phyloP scores from a whole-genome alignment of 257 asterid species.

The Nicotiana tabacum region DNA sequence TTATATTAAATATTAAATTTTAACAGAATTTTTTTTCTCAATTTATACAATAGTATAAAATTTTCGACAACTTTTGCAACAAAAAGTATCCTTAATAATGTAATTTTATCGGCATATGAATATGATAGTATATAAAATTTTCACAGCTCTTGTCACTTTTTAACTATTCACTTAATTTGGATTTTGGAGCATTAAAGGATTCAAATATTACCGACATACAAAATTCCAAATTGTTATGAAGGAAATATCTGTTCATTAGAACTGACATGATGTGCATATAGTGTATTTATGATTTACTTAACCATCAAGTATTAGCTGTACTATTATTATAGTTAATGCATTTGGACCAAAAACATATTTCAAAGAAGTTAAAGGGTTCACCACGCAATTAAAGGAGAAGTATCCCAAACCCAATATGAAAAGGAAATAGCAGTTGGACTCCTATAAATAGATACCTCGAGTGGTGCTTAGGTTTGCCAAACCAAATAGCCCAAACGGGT shows the following conservation, averaged over 20 bases:
- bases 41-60: no score
- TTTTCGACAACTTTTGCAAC: no score
- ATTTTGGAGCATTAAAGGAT: background rate
- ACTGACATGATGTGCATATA: constrained; percentile 13
- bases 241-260: background rate
- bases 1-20: no score
- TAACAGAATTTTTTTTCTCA: no score
- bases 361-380: background rate
- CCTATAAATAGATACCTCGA: constrained; percentile 50
- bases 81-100: no score
- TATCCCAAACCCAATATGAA: background rate
- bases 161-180: background rate
- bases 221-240: background rate
- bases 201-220: background rate
- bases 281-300: background rate
- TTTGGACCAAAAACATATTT: constrained; percentile 4
- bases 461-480: constrained; percentile 33
- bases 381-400: background rate
- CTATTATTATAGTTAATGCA: background rate
- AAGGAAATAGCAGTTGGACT: background rate
- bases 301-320: background rate
- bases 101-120: no score
- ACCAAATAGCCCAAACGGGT: constrained; percentile 16
- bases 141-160: background rate
- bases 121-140: no score